Conservation (phyloP, 441 rosid genomes). For the Erodium trifolium region DNA sequence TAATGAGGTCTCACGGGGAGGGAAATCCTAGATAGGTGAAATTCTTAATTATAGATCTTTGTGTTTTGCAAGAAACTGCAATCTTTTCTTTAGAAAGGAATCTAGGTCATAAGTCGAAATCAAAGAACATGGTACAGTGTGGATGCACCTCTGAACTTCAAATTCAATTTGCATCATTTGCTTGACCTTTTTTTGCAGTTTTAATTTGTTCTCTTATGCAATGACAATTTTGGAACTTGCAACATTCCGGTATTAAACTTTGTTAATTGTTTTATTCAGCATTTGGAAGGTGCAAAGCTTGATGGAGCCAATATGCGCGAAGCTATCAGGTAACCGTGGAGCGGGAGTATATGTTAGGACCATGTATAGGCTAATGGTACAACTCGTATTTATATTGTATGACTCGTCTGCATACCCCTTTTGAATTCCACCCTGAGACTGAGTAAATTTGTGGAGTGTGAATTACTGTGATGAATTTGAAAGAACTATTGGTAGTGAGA, state of each 20-base stretch:
- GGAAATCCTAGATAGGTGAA: neutral
- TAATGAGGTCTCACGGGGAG: neutral
- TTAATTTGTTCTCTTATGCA: neutral
- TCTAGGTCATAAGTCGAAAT: neutral
- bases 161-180: constrained; percentile 7
- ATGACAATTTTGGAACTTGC: neutral
- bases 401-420: neutral
- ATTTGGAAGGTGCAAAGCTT: constrained; percentile 76
- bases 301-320: constrained; percentile 83
- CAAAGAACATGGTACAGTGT: neutral
- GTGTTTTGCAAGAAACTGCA: neutral
- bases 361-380: neutral
- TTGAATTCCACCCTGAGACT: neutral
- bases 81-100: neutral
- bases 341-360: neutral
- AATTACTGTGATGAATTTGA: neutral
- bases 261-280: constrained; percentile 34
- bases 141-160: neutral
- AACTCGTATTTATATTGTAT: neutral
- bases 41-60: neutral
- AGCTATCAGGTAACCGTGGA: constrained; percentile 49
- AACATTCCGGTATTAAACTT: neutral
- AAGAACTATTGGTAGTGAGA: neutral
- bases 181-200: neutral
- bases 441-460: neutral